Evolutionary conservation across 2,329 filamentous ascomycete species (phyloP).

Genomic region (Alternaria brassicae): DNA sequence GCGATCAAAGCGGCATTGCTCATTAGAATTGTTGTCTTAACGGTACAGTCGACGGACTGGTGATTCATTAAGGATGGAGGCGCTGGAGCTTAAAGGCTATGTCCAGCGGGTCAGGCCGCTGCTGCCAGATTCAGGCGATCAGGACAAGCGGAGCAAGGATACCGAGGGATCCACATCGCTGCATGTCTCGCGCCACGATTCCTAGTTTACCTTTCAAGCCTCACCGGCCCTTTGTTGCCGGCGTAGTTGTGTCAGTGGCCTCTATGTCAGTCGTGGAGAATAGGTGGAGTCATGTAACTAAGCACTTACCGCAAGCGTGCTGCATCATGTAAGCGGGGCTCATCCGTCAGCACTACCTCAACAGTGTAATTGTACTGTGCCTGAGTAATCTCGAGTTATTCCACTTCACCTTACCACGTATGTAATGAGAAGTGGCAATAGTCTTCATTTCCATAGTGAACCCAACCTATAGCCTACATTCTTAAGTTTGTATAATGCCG

Average conservation of each 20-base stretch:
- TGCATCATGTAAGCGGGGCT: neutral
- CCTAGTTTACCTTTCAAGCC: neutral
- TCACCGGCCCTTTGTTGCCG: neutral
- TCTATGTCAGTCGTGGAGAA: neutral
- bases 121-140: neutral
- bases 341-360: constrained; percentile 2
- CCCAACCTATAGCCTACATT: neutral
- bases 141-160: neutral
- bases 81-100: neutral
- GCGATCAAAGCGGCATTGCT: constrained; percentile 6
- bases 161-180: neutral
- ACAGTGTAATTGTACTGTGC: neutral
- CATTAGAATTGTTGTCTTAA: constrained; percentile 1
- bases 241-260: neutral
- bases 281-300: neutral
- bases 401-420: neutral
- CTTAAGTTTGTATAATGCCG: neutral
- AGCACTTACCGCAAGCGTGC: neutral
- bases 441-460: neutral
- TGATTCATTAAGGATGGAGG: neutral
- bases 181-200: neutral
- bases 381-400: neutral
- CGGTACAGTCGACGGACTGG: neutral
- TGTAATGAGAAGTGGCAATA: neutral
- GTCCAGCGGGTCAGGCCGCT: neutral